Percentiles rank a stretch among this genome's conserved stretches.
Evolutionary conservation across 83 land plant species (phyloP).

Genomic region (Larix sibirica): DNA sequence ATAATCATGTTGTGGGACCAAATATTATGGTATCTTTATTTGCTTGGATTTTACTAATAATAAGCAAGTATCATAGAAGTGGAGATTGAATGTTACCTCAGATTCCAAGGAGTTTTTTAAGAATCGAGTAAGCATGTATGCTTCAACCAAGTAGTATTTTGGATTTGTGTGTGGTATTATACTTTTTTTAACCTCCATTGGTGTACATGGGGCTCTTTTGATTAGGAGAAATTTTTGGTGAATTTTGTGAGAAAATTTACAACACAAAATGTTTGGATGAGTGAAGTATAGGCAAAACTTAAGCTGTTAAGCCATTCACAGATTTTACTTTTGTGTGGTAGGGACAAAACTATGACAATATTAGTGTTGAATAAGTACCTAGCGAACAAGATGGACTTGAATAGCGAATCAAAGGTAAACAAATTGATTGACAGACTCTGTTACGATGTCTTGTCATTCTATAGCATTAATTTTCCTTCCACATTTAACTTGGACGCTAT

Average conservation of each 20-base stretch:
- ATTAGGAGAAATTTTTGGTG: background rate
- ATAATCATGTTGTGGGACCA: background rate
- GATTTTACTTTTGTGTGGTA: background rate
- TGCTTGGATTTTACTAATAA: background rate
- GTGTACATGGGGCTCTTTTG: background rate
- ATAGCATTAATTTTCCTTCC: too few relatives aligned
- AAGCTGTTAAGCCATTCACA: background rate
- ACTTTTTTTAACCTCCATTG: background rate
- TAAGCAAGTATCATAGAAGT: background rate
- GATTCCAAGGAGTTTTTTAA: slow-evolving; percentile 11
- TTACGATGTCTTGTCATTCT: too few relatives aligned
- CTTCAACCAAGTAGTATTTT: background rate
- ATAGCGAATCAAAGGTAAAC: slow-evolving; percentile 15
- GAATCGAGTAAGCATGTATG: slow-evolving; percentile 8
- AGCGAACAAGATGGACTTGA: slow-evolving; percentile 5
- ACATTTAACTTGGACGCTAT: too few relatives aligned
- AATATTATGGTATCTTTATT: background rate
- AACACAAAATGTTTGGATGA: background rate
- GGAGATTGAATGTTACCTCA: slow-evolving; percentile 14
- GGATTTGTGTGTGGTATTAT: too few relatives aligned
- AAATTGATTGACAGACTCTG: too few relatives aligned
- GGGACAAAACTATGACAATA: slow-evolving; percentile 14
- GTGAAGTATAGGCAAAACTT: background rate
- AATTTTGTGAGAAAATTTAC: background rate
- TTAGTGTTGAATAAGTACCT: slow-evolving; percentile 12